Base-by-base conservation (phyloP, 495 filamentous ascomycete genomes). In the Podospora fimiseda region DNA sequence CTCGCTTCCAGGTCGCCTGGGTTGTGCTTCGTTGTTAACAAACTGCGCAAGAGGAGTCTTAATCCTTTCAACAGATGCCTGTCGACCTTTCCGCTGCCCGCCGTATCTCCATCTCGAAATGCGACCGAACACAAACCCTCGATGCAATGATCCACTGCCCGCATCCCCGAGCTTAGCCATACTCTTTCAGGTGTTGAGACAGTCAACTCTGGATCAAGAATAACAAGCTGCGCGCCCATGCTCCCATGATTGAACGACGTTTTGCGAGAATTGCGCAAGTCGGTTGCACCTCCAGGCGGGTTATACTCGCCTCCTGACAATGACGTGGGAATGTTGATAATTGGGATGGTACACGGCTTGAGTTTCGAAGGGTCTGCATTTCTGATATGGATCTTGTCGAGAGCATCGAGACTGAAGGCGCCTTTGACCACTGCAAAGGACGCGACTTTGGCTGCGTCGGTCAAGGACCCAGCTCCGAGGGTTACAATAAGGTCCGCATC, bases 261-360 rank as follows among this genome's bases (percentile, higher is more conserved):
- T 62, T 87, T 86, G 27, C 74, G 71, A 47, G 72, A 61, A 2
- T 74, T 79, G 40, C 57, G 48, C 45, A 77, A 72, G 48, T 84
- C 64, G 0, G 84, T 86, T 5, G 60, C 69, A 23, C 80, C 83
- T 3, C 77, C 80, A 30, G 76, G 68, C 23, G 73, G 56, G 22
- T 74, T 78, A 60, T 83, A 86, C 64, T 86, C 81, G 16, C 80
- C 83, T 1, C 74, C 84, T 1, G 81, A 84, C 0, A 88, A 69
- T 0, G 79, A 74, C 0, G 84, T 85, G 0, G 83, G 82, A 43
- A 88, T 76, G 37, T 75, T 76, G 50, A 86, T 77, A 16, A 82
- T 73, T 0, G 82, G 80, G 24, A 81, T 66, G 0, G 63, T 70
- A 0, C 75, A 70, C 20, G 61, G 46, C 14, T 67, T 57, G 20